phyloP scores from a whole-genome alignment of 768 basidiomycete genomes.

The Botryobasidium botryosum region DNA sequence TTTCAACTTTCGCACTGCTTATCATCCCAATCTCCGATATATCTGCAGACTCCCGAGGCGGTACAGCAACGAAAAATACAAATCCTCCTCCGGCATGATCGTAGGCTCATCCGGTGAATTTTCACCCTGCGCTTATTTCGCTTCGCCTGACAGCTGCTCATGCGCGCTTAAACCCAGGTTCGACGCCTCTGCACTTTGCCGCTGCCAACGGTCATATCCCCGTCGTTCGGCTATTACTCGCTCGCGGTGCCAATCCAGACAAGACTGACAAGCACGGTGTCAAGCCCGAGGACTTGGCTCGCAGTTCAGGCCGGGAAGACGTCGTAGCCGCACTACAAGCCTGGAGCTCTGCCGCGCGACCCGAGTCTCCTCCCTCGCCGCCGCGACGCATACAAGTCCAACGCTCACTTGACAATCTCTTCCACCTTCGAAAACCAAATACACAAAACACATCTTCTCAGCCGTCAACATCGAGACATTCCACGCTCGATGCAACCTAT shows the following conservation, averaged over 20 bases:
- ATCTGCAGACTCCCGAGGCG: constrained; percentile 2
- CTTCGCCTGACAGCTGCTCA: constrained; percentile 2
- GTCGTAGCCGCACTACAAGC: constrained; percentile 57
- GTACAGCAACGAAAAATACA: not conserved
- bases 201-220: constrained; percentile 81
- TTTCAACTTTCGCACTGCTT: not conserved
- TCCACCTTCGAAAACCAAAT: constrained; percentile 30
- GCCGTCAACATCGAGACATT: not conserved
- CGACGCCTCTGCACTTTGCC: constrained; percentile 92
- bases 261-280: constrained; percentile 82
- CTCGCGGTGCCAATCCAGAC: constrained; percentile 67
- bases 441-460: constrained; percentile 13
- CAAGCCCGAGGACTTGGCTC: constrained; percentile 71
- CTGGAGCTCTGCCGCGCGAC: constrained; percentile 23
- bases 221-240: constrained; percentile 63
- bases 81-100: constrained; percentile 1
- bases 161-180: constrained; percentile 29
- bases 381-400: constrained; percentile 44
- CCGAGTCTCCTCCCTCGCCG: constrained; percentile 5
- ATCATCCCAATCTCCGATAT: not conserved
- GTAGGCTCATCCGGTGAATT: too few relatives aligned
- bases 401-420: constrained; percentile 58
- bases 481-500: not conserved
- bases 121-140: too few relatives aligned
- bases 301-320: constrained; percentile 61